phyloP scores from a whole-genome alignment of 129 eudicot species.

The Ambrosia trifida region DNA sequence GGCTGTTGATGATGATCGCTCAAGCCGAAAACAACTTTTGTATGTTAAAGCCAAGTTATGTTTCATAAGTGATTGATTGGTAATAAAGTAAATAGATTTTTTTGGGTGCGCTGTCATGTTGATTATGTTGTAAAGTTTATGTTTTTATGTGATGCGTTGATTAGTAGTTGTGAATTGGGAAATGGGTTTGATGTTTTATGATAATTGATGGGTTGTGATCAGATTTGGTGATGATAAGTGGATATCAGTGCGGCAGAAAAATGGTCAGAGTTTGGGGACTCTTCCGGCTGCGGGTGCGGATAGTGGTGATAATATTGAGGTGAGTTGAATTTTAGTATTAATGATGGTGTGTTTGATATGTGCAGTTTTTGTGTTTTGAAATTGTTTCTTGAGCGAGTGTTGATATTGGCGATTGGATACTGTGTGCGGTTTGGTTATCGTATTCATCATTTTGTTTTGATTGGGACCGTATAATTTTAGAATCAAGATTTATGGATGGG shows the following conservation, averaged over 20 bases:
- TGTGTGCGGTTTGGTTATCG: background rate
- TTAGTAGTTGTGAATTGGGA: background rate
- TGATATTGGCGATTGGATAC: background rate
- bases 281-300: slow-evolving; percentile 64
- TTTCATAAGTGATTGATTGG: no score
- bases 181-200: slow-evolving; percentile 1
- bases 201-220: slow-evolving; percentile 5
- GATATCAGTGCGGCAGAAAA: slow-evolving; percentile 74
- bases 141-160: background rate
- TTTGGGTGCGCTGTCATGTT: background rate
- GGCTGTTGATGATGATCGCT: no score
- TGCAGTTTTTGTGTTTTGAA: background rate
- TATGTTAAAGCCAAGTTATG: no score
- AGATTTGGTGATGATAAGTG: slow-evolving; percentile 89
- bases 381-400: background rate
- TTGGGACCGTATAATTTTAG: slow-evolving; percentile 2
- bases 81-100: no score
- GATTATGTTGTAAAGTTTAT: background rate
- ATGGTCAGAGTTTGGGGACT: slow-evolving; percentile 79
- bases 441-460: no score
- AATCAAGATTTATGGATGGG: slow-evolving; percentile 2
- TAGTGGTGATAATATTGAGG: slow-evolving; percentile 72
- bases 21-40: no score
- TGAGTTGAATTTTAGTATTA: slow-evolving; percentile 13
- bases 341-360: background rate